phyloP scores from a whole-genome alignment of 225 moss, liverwort and hornwort genomes.

The Climacium dendroides region DNA sequence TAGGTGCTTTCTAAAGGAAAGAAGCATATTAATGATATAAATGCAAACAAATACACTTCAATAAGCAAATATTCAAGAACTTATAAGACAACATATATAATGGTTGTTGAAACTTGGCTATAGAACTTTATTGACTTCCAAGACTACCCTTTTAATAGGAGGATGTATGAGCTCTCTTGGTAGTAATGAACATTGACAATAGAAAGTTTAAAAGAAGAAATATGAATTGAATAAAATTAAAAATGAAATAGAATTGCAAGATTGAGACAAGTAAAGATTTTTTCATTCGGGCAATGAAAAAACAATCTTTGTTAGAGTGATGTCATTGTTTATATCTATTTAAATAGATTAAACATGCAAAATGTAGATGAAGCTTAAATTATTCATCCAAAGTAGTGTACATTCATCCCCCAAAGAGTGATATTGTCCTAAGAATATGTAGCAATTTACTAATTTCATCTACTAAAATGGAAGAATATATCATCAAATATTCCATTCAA shows the following conservation, averaged over 20 bases:
- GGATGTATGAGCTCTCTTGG: background rate
- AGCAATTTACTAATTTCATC: background rate
- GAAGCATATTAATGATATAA: too few relatives aligned
- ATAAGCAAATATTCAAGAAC: background rate
- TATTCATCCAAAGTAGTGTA: background rate
- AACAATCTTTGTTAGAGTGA: background rate
- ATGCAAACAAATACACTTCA: background rate
- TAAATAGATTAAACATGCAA: background rate
- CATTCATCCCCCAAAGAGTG: rapidly evolving
- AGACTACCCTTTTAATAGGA: background rate
- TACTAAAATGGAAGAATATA: background rate
- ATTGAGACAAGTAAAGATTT: background rate
- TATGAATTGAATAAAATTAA: background rate
- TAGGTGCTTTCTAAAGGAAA: rapidly evolving
- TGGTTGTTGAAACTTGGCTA: background rate
- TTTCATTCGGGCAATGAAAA: background rate
- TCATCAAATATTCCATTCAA: background rate
- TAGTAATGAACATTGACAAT: background rate
- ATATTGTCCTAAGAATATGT: background rate
- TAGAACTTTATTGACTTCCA: background rate
- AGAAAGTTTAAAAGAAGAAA: background rate
- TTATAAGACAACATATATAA: background rate
- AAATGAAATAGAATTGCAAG: background rate
- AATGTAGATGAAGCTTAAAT: rapidly evolving
- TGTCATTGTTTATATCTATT: background rate